Percentiles rank a stretch among this genome's conserved stretches.
Evolutionary conservation across 2,329 filamentous ascomycete genomes (phyloP).

Genomic region (Sporothrix globosa): DNA sequence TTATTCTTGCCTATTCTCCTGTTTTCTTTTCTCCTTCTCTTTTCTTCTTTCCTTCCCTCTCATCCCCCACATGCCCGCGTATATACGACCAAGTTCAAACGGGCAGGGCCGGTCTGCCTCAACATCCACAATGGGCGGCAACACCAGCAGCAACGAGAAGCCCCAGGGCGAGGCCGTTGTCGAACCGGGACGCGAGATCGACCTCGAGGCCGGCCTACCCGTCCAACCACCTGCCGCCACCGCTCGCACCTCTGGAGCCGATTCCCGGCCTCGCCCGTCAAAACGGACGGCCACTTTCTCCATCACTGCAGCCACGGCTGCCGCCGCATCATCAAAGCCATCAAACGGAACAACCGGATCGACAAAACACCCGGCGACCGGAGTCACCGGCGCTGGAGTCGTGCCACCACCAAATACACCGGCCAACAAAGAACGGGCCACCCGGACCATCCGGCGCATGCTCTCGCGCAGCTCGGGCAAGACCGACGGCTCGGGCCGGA

Average conservation of each 20-base stretch:
- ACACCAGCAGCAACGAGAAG: slow-evolving; percentile 23
- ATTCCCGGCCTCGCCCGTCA: not conserved
- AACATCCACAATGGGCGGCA: not conserved
- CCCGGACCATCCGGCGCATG: slow-evolving; percentile 1
- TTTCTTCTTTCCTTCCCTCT: not conserved
- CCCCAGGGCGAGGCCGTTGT: slow-evolving; percentile 1
- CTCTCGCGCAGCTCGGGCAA: slow-evolving; percentile 5
- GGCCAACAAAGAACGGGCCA: not conserved
- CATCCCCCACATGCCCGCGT: not conserved
- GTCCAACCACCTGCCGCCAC: not conserved
- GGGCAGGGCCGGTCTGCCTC: not conserved
- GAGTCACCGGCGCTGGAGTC: not conserved
- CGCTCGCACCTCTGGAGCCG: not conserved
- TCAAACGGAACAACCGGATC: not conserved
- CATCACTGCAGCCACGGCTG: slow-evolving; percentile 9
- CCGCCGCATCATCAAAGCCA: not conserved
- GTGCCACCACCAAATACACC: not conserved
- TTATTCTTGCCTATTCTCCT: not conserved
- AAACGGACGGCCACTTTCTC: slow-evolving; percentile 11
- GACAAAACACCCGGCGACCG: not conserved
- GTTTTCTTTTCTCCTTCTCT: not conserved
- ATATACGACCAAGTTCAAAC: not conserved
- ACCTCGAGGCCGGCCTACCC: slow-evolving; percentile 18
- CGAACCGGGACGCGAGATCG: slow-evolving; percentile 13
- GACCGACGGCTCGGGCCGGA: not conserved